A percentile compares a stretch with the other conserved stretches of the same genome.
Conservation (phyloP, 257 asterid genomes). For the Pogostemon cablin region DNA sequence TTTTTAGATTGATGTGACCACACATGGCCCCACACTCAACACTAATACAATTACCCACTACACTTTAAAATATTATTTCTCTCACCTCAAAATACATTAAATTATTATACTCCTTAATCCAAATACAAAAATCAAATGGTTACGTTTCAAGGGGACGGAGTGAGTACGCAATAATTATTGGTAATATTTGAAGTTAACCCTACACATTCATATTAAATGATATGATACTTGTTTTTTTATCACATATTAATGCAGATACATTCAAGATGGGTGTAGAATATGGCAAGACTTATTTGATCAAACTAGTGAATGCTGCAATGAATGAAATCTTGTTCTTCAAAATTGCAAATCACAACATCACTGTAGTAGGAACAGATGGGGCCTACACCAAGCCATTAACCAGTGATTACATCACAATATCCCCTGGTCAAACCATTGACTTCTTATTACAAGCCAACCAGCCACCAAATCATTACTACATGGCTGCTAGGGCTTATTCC, state of each 20-base stretch:
- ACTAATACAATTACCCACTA: too few relatives aligned
- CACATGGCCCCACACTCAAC: too few relatives aligned
- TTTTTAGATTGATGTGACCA: too few relatives aligned
- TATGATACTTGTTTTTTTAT: too few relatives aligned
- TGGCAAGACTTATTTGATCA: slow-evolving; percentile 16
- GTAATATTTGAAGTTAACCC: too few relatives aligned
- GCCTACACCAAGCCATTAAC: slow-evolving; percentile 23
- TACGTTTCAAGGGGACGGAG: too few relatives aligned
- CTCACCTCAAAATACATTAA: too few relatives aligned
- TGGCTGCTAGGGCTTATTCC: slow-evolving; percentile 1
- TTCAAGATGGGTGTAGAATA: slow-evolving; percentile 20
- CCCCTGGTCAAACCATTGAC: slow-evolving; percentile 27
- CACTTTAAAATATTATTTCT: too few relatives aligned
- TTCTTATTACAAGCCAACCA: not conserved
- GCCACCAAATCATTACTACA: slow-evolving; percentile 14
- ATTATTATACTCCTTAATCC: too few relatives aligned
- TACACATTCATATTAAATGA: too few relatives aligned
- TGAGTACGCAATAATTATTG: too few relatives aligned
- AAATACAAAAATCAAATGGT: too few relatives aligned
- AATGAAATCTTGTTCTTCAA: slow-evolving; percentile 12
- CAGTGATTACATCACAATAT: not conserved
- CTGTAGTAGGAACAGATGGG: slow-evolving; percentile 24
- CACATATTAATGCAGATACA: slow-evolving; percentile 8
- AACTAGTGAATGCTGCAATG: slow-evolving; percentile 16
- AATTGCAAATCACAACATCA: slow-evolving; percentile 23